Evolutionary conservation across 306 rosid species (phyloP).

Genomic region (Elaeagnus macrophylla): DNA sequence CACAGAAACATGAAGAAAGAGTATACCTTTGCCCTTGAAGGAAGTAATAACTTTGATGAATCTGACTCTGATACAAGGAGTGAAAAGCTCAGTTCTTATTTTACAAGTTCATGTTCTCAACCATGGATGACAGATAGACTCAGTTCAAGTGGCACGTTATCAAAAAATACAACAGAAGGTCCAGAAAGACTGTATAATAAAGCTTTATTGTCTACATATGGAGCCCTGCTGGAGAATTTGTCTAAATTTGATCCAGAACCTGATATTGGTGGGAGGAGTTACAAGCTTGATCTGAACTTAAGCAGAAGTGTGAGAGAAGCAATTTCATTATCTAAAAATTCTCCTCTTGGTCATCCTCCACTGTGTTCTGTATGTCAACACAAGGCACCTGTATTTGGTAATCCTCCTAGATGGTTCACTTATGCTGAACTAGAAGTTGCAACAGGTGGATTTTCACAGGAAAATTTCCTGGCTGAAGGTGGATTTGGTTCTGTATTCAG

Average conservation of each 20-base stretch:
- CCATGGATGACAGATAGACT: conserved; percentile 57
- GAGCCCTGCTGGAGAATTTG: conserved; percentile 47
- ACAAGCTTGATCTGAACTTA: conserved; percentile 49
- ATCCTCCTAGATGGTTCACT: conserved; percentile 91
- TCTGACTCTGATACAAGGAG: conserved; percentile 53
- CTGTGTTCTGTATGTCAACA: conserved; percentile 93
- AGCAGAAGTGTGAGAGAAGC: conserved; percentile 77
- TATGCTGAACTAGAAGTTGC: conserved; percentile 75
- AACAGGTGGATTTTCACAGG: conserved; percentile 71
- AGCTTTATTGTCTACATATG: conserved; percentile 40
- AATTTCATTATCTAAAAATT: conserved; percentile 43
- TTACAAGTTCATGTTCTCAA: conserved; percentile 48
- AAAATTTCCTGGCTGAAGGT: conserved; percentile 94
- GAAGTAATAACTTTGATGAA: conserved; percentile 35
- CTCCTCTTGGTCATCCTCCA: conserved; percentile 81
- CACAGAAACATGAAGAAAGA: conserved; percentile 39
- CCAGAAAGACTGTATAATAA: conserved; percentile 28
- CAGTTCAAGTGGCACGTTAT: conserved; percentile 37
- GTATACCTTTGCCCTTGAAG: conserved; percentile 30
- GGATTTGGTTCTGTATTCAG: conserved; percentile 94
- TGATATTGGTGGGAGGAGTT: conserved; percentile 31
- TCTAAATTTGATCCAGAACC: conserved; percentile 51
- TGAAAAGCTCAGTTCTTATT: conserved; percentile 51
- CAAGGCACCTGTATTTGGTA: conserved; percentile 87
- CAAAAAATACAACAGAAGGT: conserved; percentile 29